Percentiles rank a stretch among this genome's conserved stretches.
Evolutionary conservation across 2,329 filamentous ascomycete genomes (phyloP).

Genomic region (Thelonectria discophora): DNA sequence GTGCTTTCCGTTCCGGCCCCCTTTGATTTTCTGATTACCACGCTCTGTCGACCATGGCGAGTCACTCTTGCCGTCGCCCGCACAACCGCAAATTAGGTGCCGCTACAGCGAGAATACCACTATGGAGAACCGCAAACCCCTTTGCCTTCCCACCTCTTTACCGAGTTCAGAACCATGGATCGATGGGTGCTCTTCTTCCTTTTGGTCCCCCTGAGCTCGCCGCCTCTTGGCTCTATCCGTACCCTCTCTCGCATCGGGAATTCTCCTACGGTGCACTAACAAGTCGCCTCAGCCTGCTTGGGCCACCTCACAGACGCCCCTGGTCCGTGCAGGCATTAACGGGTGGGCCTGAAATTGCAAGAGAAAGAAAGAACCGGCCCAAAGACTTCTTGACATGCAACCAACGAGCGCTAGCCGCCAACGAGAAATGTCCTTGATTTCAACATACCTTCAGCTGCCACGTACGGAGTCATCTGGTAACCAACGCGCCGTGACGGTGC

Average conservation of each 20-base stretch:
- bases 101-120: background rate
- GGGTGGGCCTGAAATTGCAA: constrained; percentile 47
- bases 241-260: background rate
- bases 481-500: too few species aligned
- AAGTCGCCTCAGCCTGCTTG: background rate
- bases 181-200: background rate
- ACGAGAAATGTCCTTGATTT: constrained; percentile 3
- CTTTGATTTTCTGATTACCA: background rate
- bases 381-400: background rate
- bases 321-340: constrained; percentile 45
- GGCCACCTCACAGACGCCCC: background rate
- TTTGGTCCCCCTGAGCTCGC: background rate
- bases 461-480: background rate
- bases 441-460: constrained; percentile 15
- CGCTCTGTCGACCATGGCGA: background rate
- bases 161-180: too few species aligned
- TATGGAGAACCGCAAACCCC: background rate
- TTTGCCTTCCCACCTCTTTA: background rate
- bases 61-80: background rate
- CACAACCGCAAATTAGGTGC: background rate
- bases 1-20: background rate
- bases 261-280: constrained; percentile 4
- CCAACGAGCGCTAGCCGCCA: constrained; percentile 12
- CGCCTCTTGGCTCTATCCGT: too few species aligned
- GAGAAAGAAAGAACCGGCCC: constrained; percentile 10